Conservation (phyloP, 2,329 filamentous ascomycete genomes). For the Harringtonia aguacate region DNA sequence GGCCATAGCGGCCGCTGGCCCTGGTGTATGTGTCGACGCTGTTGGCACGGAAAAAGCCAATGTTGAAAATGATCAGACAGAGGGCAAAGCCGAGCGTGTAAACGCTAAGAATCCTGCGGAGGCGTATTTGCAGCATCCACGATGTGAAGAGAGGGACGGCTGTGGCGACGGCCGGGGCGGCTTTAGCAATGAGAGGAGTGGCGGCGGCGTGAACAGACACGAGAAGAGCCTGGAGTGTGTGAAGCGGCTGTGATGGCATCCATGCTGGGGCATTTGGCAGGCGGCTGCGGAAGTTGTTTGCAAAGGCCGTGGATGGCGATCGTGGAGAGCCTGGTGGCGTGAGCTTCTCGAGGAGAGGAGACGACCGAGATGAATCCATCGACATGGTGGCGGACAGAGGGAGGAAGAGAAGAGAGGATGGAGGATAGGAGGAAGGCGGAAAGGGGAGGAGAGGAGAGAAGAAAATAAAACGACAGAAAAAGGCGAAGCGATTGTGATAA, state of each 20-base stretch:
- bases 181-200: neutral
- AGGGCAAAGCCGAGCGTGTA: constrained; percentile 6
- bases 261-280: constrained; percentile 3
- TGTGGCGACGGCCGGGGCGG: neutral
- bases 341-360: constrained; percentile 9
- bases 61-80: constrained; percentile 2
- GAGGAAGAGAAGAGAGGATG: neutral
- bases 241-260: constrained; percentile 1
- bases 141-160: neutral
- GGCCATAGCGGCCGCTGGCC: neutral
- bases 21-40: neutral
- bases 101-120: constrained; percentile 8
- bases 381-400: constrained; percentile 11
- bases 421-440: neutral
- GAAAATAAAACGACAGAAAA: neutral
- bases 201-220: neutral
- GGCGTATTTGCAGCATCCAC: constrained; percentile 5
- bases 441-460: neutral
- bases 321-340: constrained; percentile 8
- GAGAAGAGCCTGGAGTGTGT: constrained; percentile 1
- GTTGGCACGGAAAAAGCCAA: neutral
- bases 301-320: constrained; percentile 4
- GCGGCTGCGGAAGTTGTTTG: neutral
- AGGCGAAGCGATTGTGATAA: too few species aligned
- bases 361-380: constrained; percentile 8